Evolutionary conservation across 192 early-diverging fungal species (phyloP), one percentile per base, ranked within the genome.

Genomic region (Mycoemilia scoparia): DNA sequence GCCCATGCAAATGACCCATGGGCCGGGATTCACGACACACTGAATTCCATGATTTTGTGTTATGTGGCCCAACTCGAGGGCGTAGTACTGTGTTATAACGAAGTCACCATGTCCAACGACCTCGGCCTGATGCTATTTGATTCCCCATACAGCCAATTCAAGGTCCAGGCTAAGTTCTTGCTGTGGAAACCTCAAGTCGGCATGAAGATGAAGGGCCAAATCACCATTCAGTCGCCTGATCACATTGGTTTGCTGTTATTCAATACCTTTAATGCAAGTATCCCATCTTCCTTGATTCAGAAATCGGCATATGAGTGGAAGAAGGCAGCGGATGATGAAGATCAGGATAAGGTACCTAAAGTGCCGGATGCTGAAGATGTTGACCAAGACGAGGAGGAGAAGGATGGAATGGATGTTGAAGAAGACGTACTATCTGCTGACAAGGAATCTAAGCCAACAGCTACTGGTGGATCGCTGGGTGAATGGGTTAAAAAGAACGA

Each of bases 241-340:
- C 91, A 96, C 40, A 81, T 96, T 48, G 91, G 88, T 45, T 61
- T 90, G 16, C 66, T 96, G 29, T 66, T 96, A 32, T 85, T 88
- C 54, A 81, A 85, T 25, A 79, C 86, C 5, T 90, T 96, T 65
- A 96, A 96, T 43, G 91, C 88, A 14, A 89, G 87, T 10, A 92
- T 96, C 23, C 76, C 91, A 3, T 66, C 76, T 10, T 75, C 77
- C 35, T 62, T 74, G 38, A 82, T 96, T 25, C 79, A 75, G 18
- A 58, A 69, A 37, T 57, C 60, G 37, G 73, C 68, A 49, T 96
- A 78, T 48, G 64, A 70, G 38, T 90, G 74, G 77, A 45, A 56
- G 40, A 52, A 59, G 24, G 63, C 57, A 41, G 57, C 49, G 50
- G 57, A 60, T 38, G 50, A 60, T 14, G 54, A 56, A 7, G 1